These are phyloP conservation scores for Vitis amurensis DNA, from an alignment of 164 flowering plant species.

Conservation along the genomic window DNA sequence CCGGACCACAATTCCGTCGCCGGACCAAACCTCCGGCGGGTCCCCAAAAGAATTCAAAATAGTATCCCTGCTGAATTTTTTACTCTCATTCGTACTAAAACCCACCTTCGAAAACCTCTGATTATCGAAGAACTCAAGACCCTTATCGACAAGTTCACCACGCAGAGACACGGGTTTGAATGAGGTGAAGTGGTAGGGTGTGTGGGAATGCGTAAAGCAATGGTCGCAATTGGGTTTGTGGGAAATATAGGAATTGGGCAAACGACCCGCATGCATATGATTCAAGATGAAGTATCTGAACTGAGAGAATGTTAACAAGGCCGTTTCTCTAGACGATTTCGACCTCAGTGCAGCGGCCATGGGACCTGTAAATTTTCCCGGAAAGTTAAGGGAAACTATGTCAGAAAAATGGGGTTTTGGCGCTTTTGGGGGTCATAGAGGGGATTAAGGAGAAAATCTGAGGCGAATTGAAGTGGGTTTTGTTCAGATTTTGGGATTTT, in stretches of 20 bases:
- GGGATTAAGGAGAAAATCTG: not conserved
- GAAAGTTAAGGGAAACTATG: slow-evolving; percentile 8
- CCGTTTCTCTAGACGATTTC: slow-evolving; percentile 45
- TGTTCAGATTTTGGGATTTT: not conserved
- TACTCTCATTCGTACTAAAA: slow-evolving; percentile 2
- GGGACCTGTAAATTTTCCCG: slow-evolving; percentile 8
- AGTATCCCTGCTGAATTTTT: slow-evolving; percentile 6
- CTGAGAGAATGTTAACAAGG: slow-evolving; percentile 38
- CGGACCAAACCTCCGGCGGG: slow-evolving; percentile 88
- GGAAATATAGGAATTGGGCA: slow-evolving; percentile 26
- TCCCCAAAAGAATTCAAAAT: slow-evolving; percentile 51
- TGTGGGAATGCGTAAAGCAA: slow-evolving; percentile 15
- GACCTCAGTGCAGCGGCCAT: slow-evolving; percentile 70
- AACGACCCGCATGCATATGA: slow-evolving; percentile 51
- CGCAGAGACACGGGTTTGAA: slow-evolving; percentile 55
- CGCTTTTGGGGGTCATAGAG: not conserved
- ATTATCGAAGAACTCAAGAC: slow-evolving; percentile 9
- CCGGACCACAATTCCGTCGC: slow-evolving; percentile 49
- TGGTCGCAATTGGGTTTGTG: slow-evolving; percentile 39
- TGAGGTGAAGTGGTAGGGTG: slow-evolving; percentile 45
- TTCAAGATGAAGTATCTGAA: slow-evolving; percentile 49
- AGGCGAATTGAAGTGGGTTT: slow-evolving; percentile 9
- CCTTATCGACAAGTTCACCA: slow-evolving; percentile 45
- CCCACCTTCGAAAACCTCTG: slow-evolving; percentile 1
- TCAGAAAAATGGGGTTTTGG: not conserved